phyloP scores from a whole-genome alignment of 441 rosid species.

The Euphorbia corollata region DNA sequence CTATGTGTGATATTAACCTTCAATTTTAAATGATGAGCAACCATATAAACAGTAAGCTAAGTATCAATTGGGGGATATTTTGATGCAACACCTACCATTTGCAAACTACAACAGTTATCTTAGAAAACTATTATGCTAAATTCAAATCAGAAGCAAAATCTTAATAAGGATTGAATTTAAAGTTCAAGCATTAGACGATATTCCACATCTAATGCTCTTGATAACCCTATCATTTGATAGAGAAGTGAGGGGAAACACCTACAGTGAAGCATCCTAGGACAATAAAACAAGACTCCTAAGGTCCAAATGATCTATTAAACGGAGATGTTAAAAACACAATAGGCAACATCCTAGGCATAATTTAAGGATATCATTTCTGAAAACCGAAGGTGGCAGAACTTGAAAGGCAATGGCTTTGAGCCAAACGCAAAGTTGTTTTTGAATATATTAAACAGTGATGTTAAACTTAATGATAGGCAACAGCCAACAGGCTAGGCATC shows the following conservation, averaged over 20 bases:
- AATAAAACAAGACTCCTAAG: background rate
- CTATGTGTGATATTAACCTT: background rate
- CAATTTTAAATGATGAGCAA: background rate
- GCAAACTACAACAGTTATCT: background rate
- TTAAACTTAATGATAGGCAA: no score
- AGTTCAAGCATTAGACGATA: background rate
- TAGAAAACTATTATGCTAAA: background rate
- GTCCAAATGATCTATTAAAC: background rate
- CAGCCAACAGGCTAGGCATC: no score
- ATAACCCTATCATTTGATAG: background rate
- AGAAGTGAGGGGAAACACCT: background rate
- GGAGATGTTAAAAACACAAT: background rate
- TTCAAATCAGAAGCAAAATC: background rate
- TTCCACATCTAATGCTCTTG: background rate
- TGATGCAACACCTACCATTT: background rate
- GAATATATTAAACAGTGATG: no score
- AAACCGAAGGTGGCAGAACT: background rate
- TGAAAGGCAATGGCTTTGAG: background rate
- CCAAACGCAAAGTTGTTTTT: background rate
- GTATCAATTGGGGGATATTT: no score
- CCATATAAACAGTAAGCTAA: no score
- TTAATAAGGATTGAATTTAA: background rate
- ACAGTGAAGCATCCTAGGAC: constrained; percentile 2
- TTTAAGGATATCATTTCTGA: background rate
- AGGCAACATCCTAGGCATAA: background rate